Percentiles rank a stretch among this genome's conserved stretches.
These are phyloP conservation scores for Fraxinus baroniana DNA, from an alignment of 305 asterid genomes.

Conservation along the genomic window DNA sequence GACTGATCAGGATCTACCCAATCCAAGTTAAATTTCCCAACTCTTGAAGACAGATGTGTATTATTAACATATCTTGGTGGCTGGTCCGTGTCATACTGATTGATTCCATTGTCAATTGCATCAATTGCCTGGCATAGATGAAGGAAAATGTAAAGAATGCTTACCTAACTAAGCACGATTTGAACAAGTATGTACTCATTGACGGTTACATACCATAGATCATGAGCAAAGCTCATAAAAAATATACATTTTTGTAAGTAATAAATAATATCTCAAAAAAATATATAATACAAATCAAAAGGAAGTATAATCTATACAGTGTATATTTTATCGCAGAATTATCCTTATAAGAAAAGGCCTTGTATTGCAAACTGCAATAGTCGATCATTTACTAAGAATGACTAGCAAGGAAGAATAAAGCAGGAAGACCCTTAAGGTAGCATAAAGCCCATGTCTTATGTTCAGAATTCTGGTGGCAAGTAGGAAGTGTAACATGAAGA, in stretches of 20 bases:
- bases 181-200: neutral
- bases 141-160: slow-evolving; percentile 2
- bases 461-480: neutral
- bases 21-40: slow-evolving; percentile 75
- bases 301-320: neutral
- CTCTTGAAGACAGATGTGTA: slow-evolving; percentile 78
- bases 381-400: neutral
- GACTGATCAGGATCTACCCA: slow-evolving; percentile 88
- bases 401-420: neutral
- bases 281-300: neutral
- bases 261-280: neutral
- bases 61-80: slow-evolving; percentile 74
- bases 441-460: neutral
- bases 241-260: neutral
- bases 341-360: neutral
- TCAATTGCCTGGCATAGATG: slow-evolving; percentile 65
- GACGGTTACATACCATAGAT: neutral
- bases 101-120: slow-evolving; percentile 85
- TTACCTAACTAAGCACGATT: neutral
- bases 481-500: neutral
- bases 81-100: slow-evolving; percentile 74
- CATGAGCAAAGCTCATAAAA: neutral
- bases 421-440: neutral
- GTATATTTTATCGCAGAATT: neutral
- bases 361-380: neutral